Base-by-base conservation (phyloP, 805 yeast genomes). In the Cyberlindnera saturnus region DNA sequence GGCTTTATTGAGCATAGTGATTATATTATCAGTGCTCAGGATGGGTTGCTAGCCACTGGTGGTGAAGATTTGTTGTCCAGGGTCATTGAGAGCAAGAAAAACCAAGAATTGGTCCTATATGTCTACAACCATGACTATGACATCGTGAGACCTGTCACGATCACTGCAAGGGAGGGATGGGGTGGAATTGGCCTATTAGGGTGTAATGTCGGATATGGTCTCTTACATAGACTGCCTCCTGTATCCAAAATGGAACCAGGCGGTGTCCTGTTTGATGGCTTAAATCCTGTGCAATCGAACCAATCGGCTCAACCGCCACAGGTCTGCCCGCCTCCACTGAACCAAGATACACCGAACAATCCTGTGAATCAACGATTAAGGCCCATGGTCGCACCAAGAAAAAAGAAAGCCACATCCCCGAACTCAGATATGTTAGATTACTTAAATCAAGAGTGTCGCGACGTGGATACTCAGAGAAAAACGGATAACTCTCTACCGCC, bases 201-300 rank as follows among this genome's bases (percentile, higher is more conserved):
- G 2, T 89, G 96, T 65, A 95, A 90, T 50, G 95, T 91, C 16
- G 98, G 97, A 0, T 90, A 89, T 56, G 99, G 99, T 0, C 71
- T 85, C 40, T 67, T 91, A 40, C 98, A 91, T 59, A 69, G 93
- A 47, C 64, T 86, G n/a, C 96, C 98, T 1, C 77, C 79, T 45
- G 83, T 79, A 5, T 58, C 71, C 9, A 77, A 51, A 10, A 36
- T 56, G 26, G 65, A 57, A 17, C 70, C 70, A 5, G 69, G 70
- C 2, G 57, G 63, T 26, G 59, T 67, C 5, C 47, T 65, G 45
- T 77, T 74, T 56, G 75, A 68, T 30, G 45, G 40, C 44, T 48
- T 43, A 16, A 49, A 50, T 13, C 10, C 29, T 14, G 33, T 23
- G 28, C 10, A 23, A 11, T 34, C 17, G 36, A 17, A 23, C 30